Conservation (phyloP, 2,329 filamentous ascomycete genomes). For the Aspergillus sp. region DNA sequence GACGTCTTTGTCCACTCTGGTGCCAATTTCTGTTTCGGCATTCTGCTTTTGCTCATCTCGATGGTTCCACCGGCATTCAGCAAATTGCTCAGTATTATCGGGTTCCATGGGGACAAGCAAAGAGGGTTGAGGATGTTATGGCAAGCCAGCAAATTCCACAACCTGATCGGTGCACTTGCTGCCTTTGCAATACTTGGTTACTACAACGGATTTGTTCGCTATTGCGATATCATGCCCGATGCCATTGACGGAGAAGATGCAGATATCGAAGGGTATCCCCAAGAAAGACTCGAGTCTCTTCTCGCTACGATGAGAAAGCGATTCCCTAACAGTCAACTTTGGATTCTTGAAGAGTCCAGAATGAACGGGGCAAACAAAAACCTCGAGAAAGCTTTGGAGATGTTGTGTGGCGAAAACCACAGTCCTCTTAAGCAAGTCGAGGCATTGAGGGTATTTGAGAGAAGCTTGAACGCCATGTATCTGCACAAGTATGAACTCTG, state of each 20-base stretch:
- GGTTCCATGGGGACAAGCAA: constrained; percentile 83
- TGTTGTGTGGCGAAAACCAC: constrained; percentile 56
- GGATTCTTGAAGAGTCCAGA: constrained; percentile 82
- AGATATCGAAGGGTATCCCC: constrained; percentile 67
- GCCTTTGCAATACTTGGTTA: constrained; percentile 76
- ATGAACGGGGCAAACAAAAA: constrained; percentile 64
- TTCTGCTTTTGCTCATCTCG: constrained; percentile 80
- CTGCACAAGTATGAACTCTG: constrained; percentile 71
- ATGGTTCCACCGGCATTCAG: constrained; percentile 88
- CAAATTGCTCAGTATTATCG: constrained; percentile 80
- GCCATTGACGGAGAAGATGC: constrained; percentile 38
- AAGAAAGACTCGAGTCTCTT: constrained; percentile 60
- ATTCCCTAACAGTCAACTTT: constrained; percentile 79
- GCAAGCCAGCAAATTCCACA: constrained; percentile 78
- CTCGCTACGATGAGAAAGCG: constrained; percentile 68
- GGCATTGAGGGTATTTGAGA: constrained; percentile 80
- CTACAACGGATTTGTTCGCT: constrained; percentile 81
- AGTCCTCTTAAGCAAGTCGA: constrained; percentile 84
- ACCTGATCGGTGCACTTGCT: constrained; percentile 88
- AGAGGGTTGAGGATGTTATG: constrained; percentile 81
- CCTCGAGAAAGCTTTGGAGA: constrained; percentile 61
- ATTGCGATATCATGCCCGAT: constrained; percentile 78
- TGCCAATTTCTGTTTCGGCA: constrained; percentile 82
- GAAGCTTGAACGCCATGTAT: constrained; percentile 72
- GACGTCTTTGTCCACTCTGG: constrained; percentile 89